Evolutionary conservation across 768 basidiomycete species (phyloP).

Genomic region (Dacryopinax spathularia): DNA sequence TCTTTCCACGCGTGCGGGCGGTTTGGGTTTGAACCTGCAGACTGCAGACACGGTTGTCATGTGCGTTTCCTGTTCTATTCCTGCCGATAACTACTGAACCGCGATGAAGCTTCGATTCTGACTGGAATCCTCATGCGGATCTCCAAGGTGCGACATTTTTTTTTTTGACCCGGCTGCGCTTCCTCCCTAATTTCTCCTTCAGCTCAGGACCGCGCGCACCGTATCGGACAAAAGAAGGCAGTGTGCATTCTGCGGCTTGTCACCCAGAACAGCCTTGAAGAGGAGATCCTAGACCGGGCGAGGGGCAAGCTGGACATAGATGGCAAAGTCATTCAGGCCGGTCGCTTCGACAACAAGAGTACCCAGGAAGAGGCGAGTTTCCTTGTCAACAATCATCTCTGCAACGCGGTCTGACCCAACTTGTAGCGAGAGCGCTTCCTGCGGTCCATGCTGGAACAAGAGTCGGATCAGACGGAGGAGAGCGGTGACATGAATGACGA

Average conservation of each 20-base stretch:
- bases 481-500: constrained; percentile 87
- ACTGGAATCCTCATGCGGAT: constrained; percentile 96
- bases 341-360: constrained; percentile 97
- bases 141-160: too few relatives aligned
- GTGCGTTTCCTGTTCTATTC: constrained; percentile 30
- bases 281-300: constrained; percentile 91
- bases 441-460: constrained; percentile 82
- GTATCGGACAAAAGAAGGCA: constrained; percentile 97
- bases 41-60: constrained; percentile 95
- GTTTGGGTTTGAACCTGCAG: constrained; percentile 86
- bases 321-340: constrained; percentile 97
- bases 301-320: constrained; percentile 95
- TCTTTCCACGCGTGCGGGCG: constrained; percentile 84
- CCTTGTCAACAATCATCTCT: too few relatives aligned
- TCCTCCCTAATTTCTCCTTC: too few relatives aligned
- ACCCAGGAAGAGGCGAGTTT: constrained; percentile 94
- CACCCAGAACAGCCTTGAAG: constrained; percentile 95
- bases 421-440: constrained; percentile 22
- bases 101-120: constrained; percentile 26
- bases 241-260: constrained; percentile 94
- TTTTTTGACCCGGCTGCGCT: too few relatives aligned
- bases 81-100: constrained; percentile 3
- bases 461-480: constrained; percentile 81
- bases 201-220: constrained; percentile 48
- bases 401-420: background rate